Conservation (phyloP, 345 rosid species). For the Bruguiera parviflora region DNA sequence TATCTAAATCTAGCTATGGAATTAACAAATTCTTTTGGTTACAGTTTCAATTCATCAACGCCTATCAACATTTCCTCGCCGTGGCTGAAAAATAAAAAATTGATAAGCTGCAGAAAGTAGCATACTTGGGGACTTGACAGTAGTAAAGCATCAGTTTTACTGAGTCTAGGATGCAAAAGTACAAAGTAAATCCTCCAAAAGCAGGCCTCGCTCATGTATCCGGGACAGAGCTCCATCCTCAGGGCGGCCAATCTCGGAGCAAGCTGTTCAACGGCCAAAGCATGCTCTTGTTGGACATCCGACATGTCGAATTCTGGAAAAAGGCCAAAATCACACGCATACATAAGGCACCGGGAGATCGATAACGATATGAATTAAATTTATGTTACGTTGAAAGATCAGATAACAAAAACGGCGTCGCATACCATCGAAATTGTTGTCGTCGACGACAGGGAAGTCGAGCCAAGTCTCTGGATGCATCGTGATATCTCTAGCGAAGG, state of each 20-base stretch:
- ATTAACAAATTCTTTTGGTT: background rate
- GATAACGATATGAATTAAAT: too few relatives aligned
- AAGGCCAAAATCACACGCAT: background rate
- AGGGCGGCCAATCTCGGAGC: conserved; percentile 80
- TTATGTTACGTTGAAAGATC: too few relatives aligned
- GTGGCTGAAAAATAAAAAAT: background rate
- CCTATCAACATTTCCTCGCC: background rate
- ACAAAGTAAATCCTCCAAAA: conserved; percentile 98
- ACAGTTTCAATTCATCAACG: background rate
- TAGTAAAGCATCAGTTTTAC: conserved; percentile 68
- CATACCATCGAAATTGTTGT: conserved; percentile 68
- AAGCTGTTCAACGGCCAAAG: conserved; percentile 75
- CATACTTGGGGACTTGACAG: conserved; percentile 81
- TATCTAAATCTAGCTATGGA: background rate
- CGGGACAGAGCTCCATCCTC: conserved; percentile 88
- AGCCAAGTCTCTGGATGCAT: conserved; percentile 98
- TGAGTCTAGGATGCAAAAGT: conserved; percentile 86
- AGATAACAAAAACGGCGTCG: too few relatives aligned
- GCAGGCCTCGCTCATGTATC: conserved; percentile 82
- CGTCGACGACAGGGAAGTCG: conserved; percentile 71
- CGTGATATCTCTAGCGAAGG: conserved; percentile 74
- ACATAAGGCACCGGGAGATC: too few relatives aligned
- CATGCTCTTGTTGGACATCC: conserved; percentile 92
- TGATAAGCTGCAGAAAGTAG: conserved; percentile 7
- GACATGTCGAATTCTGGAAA: conserved; percentile 80